These are phyloP conservation scores for Trichoderma polysporum DNA, from an alignment of 2,329 filamentous ascomycete genomes.

Conservation along the genomic window DNA sequence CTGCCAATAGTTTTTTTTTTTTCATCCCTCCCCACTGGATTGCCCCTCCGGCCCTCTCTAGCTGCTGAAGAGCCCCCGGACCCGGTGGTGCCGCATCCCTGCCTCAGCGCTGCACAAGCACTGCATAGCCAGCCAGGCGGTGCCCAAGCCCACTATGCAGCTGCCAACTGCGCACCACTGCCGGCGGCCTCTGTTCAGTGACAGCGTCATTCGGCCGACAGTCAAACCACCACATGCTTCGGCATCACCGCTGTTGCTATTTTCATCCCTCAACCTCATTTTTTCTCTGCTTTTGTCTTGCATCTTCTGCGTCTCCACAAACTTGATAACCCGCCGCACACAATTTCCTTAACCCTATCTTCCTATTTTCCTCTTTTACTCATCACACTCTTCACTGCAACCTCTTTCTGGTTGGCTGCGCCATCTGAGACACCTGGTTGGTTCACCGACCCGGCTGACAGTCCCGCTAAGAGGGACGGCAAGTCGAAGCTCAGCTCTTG, in stretches of 20 bases:
- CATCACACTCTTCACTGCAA: background rate
- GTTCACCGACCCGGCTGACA: constrained; percentile 5
- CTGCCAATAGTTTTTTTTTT: background rate
- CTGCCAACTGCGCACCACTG: background rate
- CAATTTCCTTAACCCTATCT: background rate
- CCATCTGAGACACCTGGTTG: constrained; percentile 14
- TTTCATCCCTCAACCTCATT: background rate
- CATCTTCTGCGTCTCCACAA: background rate
- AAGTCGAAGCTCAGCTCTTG: background rate
- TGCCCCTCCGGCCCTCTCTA: constrained; percentile 26
- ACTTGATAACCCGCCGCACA: too few species aligned
- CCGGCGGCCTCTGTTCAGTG: constrained; percentile 13
- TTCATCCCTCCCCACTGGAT: constrained; percentile 1
- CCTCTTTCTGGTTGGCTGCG: background rate
- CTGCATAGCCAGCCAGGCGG: constrained; percentile 19
- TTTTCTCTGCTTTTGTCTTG: background rate
- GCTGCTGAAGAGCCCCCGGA: constrained; percentile 7
- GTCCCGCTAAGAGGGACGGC: constrained; percentile 10
- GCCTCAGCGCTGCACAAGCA: constrained; percentile 11
- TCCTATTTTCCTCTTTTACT: background rate
- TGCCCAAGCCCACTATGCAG: constrained; percentile 12
- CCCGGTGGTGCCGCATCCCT: constrained; percentile 3
- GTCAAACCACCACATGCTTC: background rate
- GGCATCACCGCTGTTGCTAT: constrained; percentile 11
- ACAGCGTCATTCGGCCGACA: background rate